Conservation (phyloP, 192 early-diverging fungal species). For the Phlyctochytrium bullatum region DNA sequence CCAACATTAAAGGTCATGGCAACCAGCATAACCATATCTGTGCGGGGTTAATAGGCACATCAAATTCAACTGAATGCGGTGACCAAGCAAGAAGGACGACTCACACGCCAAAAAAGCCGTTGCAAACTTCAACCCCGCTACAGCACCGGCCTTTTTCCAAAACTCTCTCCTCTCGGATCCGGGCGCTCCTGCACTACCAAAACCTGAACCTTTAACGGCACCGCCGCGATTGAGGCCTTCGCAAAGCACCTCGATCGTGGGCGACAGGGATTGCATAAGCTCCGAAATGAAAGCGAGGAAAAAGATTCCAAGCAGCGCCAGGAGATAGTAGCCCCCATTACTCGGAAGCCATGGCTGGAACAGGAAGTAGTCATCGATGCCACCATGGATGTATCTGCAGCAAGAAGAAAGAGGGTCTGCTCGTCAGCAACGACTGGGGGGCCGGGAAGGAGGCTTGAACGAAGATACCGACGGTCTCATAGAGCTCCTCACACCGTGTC, state of each 20-base stretch:
- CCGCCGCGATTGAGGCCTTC: too few relatives aligned
- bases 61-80: neutral
- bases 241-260: too few relatives aligned
- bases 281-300: neutral
- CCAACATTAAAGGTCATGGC: slow-evolving; percentile 67
- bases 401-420: neutral
- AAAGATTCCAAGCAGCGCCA: neutral
- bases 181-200: neutral
- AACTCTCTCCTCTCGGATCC: neutral
- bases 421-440: too few relatives aligned
- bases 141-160: neutral
- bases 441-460: too few relatives aligned
- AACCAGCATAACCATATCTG: slow-evolving; percentile 49
- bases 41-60: neutral
- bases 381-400: neutral
- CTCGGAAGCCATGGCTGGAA: neutral
- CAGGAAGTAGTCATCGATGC: neutral
- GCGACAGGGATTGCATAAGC: too few relatives aligned
- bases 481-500: too few relatives aligned
- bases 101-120: neutral
- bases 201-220: too few relatives aligned
- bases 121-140: neutral
- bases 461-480: too few relatives aligned
- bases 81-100: neutral
- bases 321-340: neutral